Conservation (phyloP, 495 filamentous ascomycete species). For the Astrothelium macrocarpum region DNA sequence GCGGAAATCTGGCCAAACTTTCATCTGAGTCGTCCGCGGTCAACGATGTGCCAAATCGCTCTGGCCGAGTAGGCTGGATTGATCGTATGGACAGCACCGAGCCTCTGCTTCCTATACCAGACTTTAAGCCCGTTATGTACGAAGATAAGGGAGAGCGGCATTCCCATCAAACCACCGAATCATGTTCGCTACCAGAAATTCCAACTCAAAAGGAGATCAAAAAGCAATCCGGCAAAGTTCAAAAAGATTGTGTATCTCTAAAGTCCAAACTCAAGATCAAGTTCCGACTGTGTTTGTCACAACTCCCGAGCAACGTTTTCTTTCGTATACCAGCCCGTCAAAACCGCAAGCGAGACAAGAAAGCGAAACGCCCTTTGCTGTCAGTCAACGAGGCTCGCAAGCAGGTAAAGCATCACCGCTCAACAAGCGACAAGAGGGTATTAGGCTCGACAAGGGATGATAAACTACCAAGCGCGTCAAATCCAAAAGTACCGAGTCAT, state of each 20-base stretch:
- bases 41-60: too few species aligned
- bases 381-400: background rate
- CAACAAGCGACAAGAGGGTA: too few species aligned
- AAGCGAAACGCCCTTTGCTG: background rate
- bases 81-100: too few species aligned
- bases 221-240: background rate
- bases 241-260: background rate
- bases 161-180: too few species aligned
- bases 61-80: too few species aligned
- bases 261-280: background rate
- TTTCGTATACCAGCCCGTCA: background rate
- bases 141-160: background rate
- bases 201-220: background rate
- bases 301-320: background rate
- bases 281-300: background rate
- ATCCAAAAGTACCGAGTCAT: background rate
- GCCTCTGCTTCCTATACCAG: too few species aligned
- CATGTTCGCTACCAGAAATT: background rate
- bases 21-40: too few species aligned
- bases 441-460: too few species aligned
- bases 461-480: background rate
- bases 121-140: background rate
- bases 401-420: background rate
- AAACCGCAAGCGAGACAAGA: background rate
- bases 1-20: too few species aligned